Percentiles rank a stretch among this genome's conserved stretches.
Conservation (phyloP, 495 filamentous ascomycete species). For the Penicillium waksmanii region DNA sequence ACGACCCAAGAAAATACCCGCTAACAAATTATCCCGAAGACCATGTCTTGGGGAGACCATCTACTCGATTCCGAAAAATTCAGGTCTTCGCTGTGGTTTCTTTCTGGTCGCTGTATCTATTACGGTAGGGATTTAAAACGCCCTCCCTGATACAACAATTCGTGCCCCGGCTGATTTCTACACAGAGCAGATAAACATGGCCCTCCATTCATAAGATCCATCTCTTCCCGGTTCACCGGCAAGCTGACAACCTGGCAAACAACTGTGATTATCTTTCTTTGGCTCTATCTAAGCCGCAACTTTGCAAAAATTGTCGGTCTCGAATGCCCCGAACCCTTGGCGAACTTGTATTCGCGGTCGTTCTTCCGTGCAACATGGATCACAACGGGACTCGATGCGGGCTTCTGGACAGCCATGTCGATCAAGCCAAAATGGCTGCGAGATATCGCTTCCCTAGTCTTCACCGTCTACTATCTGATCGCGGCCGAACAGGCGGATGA, state of each 20-base stretch:
- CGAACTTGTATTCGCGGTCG: conserved; percentile 90
- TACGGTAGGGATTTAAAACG: conserved; percentile 55
- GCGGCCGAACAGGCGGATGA: conserved; percentile 95
- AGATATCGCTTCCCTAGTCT: conserved; percentile 79
- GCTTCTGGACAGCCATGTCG: conserved; percentile 98
- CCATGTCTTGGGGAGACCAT: conserved; percentile 90
- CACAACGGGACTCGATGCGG: conserved; percentile 90
- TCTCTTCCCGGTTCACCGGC: conserved; percentile 70
- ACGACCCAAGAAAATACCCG: background rate
- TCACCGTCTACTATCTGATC: conserved; percentile 86
- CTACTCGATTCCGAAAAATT: conserved; percentile 85
- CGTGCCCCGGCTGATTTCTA: background rate
- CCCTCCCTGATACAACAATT: background rate
- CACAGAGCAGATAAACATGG: conserved; percentile 83
- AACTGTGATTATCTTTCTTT: conserved; percentile 83
- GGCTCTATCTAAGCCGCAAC: conserved; percentile 89
- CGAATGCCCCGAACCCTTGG: conserved; percentile 89
- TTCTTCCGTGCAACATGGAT: conserved; percentile 99
- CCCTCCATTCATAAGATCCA: conserved; percentile 70
- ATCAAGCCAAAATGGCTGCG: conserved; percentile 80
- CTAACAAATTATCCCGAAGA: conserved; percentile 49
- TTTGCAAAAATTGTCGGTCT: conserved; percentile 90
- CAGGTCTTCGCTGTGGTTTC: conserved; percentile 89
- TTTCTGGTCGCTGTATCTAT: conserved; percentile 87
- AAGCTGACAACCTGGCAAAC: conserved; percentile 87